A percentile compares a stretch with the other conserved stretches of the same genome.
These are phyloP conservation scores for Mimosa bimucronata DNA, from an alignment of 306 rosid genomes.

Conservation along the genomic window DNA sequence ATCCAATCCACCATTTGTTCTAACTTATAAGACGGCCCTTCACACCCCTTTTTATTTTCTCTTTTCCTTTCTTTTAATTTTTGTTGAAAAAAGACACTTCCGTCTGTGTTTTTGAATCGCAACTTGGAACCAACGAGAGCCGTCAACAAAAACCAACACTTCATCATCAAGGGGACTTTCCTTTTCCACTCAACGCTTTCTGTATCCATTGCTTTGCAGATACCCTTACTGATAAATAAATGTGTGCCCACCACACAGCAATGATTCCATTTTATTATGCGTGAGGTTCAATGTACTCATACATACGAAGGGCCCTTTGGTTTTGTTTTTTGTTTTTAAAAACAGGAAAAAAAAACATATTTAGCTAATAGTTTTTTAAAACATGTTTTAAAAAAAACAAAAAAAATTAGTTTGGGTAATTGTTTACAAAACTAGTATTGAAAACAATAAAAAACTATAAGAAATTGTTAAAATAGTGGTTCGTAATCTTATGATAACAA, in stretches of 20 bases:
- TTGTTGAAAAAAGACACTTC: too few relatives aligned
- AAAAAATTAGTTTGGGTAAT: too few relatives aligned
- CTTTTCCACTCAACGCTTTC: neutral
- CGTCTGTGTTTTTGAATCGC: conserved; percentile 30
- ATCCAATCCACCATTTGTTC: neutral
- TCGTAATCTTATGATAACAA: too few relatives aligned
- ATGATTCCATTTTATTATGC: neutral
- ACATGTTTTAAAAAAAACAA: too few relatives aligned
- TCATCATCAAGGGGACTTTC: conserved; percentile 21
- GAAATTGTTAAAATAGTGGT: too few relatives aligned
- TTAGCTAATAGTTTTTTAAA: too few relatives aligned
- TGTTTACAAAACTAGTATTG: too few relatives aligned
- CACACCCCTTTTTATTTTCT: neutral
- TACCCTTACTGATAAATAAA: too few relatives aligned
- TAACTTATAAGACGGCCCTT: neutral
- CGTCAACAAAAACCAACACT: conserved; percentile 29
- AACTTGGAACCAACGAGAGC: conserved; percentile 52
- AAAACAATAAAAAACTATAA: too few relatives aligned
- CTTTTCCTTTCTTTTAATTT: neutral
- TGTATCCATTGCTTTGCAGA: neutral
- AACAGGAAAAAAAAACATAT: too few relatives aligned
- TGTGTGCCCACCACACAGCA: neutral
- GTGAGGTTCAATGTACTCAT: neutral
- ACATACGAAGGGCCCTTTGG: too few relatives aligned
- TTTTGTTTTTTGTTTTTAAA: too few relatives aligned